Evolutionary conservation across 129 eudicot species (phyloP), one percentile per base, ranked within the genome.

Genomic region (Pulicaria dysenterica): DNA sequence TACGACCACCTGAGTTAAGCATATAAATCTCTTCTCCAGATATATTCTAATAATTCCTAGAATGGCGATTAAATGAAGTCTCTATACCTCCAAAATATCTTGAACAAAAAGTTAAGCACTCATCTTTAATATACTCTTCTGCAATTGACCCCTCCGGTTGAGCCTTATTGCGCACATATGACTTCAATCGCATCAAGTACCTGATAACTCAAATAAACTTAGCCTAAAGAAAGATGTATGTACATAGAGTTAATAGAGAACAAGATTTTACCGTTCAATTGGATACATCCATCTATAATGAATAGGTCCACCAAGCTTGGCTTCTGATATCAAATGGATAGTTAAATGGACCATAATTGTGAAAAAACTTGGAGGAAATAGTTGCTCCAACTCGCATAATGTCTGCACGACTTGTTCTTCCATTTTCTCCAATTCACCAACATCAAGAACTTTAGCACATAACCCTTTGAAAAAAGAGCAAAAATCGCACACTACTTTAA

Each of bases 101-200:
- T 49, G 55, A 49, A 49, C 55, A 49, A 4, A 49, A 55, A n/a
- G 10, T 17, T n/a, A 55, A 5, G 14, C 60, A 55, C 60, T 17
- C 60, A 2, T 55, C 60, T 5, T 55, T 55, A 17, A 55, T 15
- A 16, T 55, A 55, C 36, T 2, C 57, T 50, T 50, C 17, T 10
- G 16, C 57, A 12, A 50, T 50, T 5, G 57, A 50, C 2, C 57
- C 31, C 60, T 15, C 60, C 2, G 60, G 37, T 5, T 49, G 0
- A 49, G 55, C 55, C n/a, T 49, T 49, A 49, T 49, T 49, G 10
- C 55, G 15, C 8, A 50, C 61, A 55, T 55, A 55, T 17, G 61
- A 55, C 11, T 55, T 55, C 37, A 55, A 55, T 17, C 61, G 11
- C 56, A 50, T 50, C 61, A 55, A 55, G 61, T 55, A 55, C 38